Evolutionary conservation across 1,139 yeast species (phyloP).

Genomic region (Pichia inconspicua): DNA sequence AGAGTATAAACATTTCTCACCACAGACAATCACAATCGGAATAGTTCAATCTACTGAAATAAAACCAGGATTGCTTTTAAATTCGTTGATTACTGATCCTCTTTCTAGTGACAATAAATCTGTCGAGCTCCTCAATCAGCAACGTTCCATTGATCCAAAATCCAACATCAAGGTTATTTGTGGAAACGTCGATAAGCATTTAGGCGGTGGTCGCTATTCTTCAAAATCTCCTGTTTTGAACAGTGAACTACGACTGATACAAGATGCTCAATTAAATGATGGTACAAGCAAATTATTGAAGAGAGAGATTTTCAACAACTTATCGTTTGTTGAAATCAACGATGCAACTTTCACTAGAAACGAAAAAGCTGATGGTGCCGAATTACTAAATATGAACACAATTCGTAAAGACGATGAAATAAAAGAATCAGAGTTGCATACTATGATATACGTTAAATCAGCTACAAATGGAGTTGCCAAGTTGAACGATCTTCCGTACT

Average conservation of each 20-base stretch:
- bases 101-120: conserved; percentile 19
- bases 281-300: conserved; percentile 13
- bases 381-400: conserved; percentile 9
- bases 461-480: conserved; percentile 17
- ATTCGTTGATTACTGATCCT: conserved; percentile 24
- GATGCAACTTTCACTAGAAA: conserved; percentile 9
- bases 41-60: conserved; percentile 17
- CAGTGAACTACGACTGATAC: conserved; percentile 22
- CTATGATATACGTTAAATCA: conserved; percentile 23
- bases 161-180: conserved; percentile 16
- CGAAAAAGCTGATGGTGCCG: conserved; percentile 12
- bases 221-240: conserved; percentile 25
- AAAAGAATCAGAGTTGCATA: conserved; percentile 19
- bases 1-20: conserved; percentile 11
- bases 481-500: conserved; percentile 19
- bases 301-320: conserved; percentile 23
- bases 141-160: conserved; percentile 8
- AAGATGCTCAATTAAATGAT: conserved; percentile 22
- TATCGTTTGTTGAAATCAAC: conserved; percentile 25
- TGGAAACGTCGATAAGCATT: conserved; percentile 7
- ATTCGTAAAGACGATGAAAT: conserved; percentile 5
- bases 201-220: conserved; percentile 13
- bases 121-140: conserved; percentile 10
- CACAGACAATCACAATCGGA: conserved; percentile 21
- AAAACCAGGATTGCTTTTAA: conserved; percentile 17